These are phyloP conservation scores for Erysiphe pulchra DNA, from an alignment of 2,329 filamentous ascomycete genomes.

Conservation along the genomic window DNA sequence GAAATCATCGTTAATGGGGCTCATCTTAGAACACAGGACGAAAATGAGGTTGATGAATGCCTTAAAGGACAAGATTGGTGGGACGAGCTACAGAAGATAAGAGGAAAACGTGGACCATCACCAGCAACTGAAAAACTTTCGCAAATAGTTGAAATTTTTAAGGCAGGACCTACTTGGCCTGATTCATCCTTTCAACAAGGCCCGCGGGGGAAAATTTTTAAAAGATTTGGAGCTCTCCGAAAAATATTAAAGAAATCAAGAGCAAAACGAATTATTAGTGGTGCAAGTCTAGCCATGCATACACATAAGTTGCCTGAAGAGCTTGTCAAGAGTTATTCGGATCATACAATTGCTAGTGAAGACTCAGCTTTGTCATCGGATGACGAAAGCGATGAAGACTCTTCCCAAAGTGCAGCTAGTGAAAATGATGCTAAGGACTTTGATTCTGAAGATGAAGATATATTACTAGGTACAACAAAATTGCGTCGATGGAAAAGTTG, in stretches of 20 bases:
- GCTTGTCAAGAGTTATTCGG: conserved; percentile 14
- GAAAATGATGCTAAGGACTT: conserved; percentile 18
- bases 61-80: conserved; percentile 60
- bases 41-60: conserved; percentile 35
- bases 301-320: conserved; percentile 37
- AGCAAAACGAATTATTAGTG: conserved; percentile 15
- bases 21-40: conserved; percentile 25
- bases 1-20: conserved; percentile 55
- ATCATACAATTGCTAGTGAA: conserved; percentile 20
- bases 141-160: conserved; percentile 19
- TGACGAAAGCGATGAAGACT: conserved; percentile 16
- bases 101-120: conserved; percentile 15
- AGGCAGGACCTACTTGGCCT: conserved; percentile 22
- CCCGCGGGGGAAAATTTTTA: conserved; percentile 16
- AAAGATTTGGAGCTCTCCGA: conserved; percentile 29
- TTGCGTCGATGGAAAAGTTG: conserved; percentile 17
- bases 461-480: conserved; percentile 2
- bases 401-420: conserved; percentile 16
- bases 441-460: conserved; percentile 10
- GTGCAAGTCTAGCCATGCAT: conserved; percentile 46
- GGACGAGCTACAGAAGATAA: conserved; percentile 39
- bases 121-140: conserved; percentile 19
- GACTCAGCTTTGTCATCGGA: conserved; percentile 14
- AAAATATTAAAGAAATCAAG: conserved; percentile 35
- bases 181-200: conserved; percentile 25